Conservation (phyloP, 208 protist species). For the Angomonas deanei region DNA sequence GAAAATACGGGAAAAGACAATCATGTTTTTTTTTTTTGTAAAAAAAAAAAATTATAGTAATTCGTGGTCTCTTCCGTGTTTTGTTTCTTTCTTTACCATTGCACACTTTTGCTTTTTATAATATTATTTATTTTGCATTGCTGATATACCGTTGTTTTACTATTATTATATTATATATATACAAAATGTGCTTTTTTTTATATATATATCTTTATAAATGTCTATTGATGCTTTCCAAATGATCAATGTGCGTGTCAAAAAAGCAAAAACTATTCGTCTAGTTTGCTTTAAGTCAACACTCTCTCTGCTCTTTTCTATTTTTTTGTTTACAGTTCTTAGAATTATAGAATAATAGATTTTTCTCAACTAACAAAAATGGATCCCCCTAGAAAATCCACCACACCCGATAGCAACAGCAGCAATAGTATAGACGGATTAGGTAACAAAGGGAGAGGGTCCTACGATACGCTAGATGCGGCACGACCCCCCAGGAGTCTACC, state of each 20-base stretch:
- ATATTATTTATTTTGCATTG: background rate
- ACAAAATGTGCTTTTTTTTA: background rate
- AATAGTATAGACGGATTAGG: background rate
- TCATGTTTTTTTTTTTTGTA: constrained; percentile 15
- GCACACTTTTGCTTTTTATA: constrained; percentile 5
- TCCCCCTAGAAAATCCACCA: no score
- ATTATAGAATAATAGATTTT: background rate
- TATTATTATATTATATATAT: background rate
- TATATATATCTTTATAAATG: background rate
- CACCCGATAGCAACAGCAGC: background rate
- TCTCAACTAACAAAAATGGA: no score
- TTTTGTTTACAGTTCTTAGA: background rate
- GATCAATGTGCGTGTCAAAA: background rate
- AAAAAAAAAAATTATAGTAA: no score
- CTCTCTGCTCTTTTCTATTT: no score
- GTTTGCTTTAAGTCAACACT: background rate
- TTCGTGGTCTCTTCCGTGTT: constrained; percentile 7
- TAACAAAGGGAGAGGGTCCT: no score
- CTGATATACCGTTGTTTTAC: constrained; percentile 14
- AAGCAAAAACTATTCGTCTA: background rate
- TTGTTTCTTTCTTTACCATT: constrained; percentile 9
- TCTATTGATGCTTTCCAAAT: background rate
- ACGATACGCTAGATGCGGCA: background rate
- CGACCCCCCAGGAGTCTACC: background rate
- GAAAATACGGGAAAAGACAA: no score